Base-by-base conservation (phyloP, 805 yeast species). In the Zygotorulaspora chibaensis region DNA sequence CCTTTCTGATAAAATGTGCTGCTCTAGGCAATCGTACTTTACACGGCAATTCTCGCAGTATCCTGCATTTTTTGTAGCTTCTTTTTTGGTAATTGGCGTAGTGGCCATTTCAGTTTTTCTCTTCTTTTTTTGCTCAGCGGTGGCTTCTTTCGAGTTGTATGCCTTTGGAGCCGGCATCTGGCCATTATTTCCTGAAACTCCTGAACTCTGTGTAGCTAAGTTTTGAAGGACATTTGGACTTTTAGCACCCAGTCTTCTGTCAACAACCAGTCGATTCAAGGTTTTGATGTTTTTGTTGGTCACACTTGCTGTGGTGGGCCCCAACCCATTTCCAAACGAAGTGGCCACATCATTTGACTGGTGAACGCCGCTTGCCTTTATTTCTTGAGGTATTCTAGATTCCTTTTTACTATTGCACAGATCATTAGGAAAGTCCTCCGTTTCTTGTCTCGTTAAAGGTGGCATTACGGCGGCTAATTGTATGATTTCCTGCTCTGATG, bases 31-130 rank as follows among this genome's bases (percentile, higher is more conserved):
- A 42, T 85, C 90, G 61, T 85, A 91, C 61, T 83, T 83, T 48
- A 84, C 84, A 18, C 91, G 73, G 66, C 99, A 91, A 61, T 91
- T 91, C 62, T 91, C 99, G 68, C 99, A 91, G 65, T 87, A 90
- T 0, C 97, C 97, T 0, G 91, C 55, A 38, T 60, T 66, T 51
- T 59, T 65, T 15, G 59, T 57, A 40, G 56, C 53, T 9, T 54
- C 50, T 28, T 42, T 53, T 45, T 51, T 50, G 8, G 50, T 49
- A 31, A 48, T 50, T 36, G 50, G 50, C 37, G 45, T 35, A 18
- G 46, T 13, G 23, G 42, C 42, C 17, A 35, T 40, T 31, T 51
- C 51, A 17, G 40, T 46, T 43, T 35, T 49, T 18, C 26, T 45
- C 42, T 40, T 48, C 25, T 50, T 35, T 10, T 26, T 45, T 8